Evolutionary conservation across 495 filamentous ascomycete genomes (phyloP).

Genomic region (Penicillium atrosanguineum): DNA sequence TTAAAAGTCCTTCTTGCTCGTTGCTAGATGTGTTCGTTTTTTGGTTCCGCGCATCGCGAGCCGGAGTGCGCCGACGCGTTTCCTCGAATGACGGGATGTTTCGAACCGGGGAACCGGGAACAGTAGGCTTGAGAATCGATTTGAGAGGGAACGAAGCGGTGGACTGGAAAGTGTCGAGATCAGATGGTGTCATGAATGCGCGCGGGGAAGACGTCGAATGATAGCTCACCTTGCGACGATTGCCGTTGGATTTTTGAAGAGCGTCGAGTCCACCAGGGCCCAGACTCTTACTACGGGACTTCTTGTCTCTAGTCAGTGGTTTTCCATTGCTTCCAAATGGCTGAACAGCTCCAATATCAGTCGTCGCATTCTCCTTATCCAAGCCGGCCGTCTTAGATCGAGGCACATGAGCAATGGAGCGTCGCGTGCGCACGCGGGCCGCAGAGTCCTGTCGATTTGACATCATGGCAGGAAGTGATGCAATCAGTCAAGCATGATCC

Average conservation of each 20-base stretch:
- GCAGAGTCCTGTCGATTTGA: slow-evolving; percentile 38
- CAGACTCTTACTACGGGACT: slow-evolving; percentile 90
- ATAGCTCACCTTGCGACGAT: slow-evolving; percentile 71
- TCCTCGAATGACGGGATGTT: slow-evolving; percentile 53
- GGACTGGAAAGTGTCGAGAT: slow-evolving; percentile 37
- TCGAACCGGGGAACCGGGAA: slow-evolving; percentile 63
- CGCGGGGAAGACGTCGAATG: background rate
- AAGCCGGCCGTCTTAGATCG: slow-evolving; percentile 42
- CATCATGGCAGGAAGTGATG: slow-evolving; percentile 23
- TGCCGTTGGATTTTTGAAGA: slow-evolving; percentile 73
- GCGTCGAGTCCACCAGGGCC: slow-evolving; percentile 87
- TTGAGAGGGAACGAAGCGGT: slow-evolving; percentile 57
- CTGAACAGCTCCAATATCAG: slow-evolving; percentile 50
- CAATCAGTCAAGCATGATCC: slow-evolving; percentile 16
- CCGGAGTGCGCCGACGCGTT: slow-evolving; percentile 42
- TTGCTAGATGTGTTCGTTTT: slow-evolving; percentile 13
- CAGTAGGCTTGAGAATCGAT: slow-evolving; percentile 84
- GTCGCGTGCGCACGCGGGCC: slow-evolving; percentile 61
- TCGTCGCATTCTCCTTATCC: slow-evolving; percentile 73
- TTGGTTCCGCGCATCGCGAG: slow-evolving; percentile 27
- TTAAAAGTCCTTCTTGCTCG: slow-evolving; percentile 39
- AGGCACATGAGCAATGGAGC: slow-evolving; percentile 70
- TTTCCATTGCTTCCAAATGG: slow-evolving; percentile 30
- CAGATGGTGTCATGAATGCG: slow-evolving; percentile 2
- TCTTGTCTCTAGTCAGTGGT: slow-evolving; percentile 53